Conservation (phyloP, 2,329 filamentous ascomycete genomes). For the Xylaria arbuscula region DNA sequence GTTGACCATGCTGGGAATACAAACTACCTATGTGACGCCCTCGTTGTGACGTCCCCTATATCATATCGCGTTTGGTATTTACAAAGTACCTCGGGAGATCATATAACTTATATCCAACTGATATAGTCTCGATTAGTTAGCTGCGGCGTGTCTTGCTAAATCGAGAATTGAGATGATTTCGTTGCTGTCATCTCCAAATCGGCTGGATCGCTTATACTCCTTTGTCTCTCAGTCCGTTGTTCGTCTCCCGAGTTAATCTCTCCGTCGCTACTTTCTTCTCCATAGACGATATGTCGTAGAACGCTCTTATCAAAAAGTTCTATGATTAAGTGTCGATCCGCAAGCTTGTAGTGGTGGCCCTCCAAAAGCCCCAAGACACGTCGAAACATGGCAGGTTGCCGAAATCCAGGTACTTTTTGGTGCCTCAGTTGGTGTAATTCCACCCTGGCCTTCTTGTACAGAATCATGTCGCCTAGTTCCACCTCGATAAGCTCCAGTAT, state of each 20-base stretch:
- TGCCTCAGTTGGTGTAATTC: slow-evolving; percentile 83
- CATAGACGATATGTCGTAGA: slow-evolving; percentile 83
- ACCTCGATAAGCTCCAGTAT: slow-evolving; percentile 82
- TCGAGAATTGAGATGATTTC: slow-evolving; percentile 39
- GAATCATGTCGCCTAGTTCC: slow-evolving; percentile 91
- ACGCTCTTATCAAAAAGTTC: slow-evolving; percentile 95
- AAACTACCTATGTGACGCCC: slow-evolving; percentile 24
- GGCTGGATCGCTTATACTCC: slow-evolving; percentile 59
- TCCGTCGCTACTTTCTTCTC: slow-evolving; percentile 62
- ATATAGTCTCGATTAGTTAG: slow-evolving; percentile 22
- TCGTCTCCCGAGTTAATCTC: slow-evolving; percentile 62
- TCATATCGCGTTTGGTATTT: slow-evolving; percentile 32
- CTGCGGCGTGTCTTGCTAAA: slow-evolving; percentile 33
- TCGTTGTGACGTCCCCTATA: slow-evolving; percentile 19
- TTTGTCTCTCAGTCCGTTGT: slow-evolving; percentile 66
- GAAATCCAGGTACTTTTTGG: slow-evolving; percentile 79
- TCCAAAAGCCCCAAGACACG: slow-evolving; percentile 88
- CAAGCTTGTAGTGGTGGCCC: slow-evolving; percentile 87
- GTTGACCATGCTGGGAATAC: slow-evolving; percentile 25
- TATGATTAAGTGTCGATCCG: slow-evolving; percentile 87
- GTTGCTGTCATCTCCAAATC: slow-evolving; percentile 44
- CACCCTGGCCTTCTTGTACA: slow-evolving; percentile 85
- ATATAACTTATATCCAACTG: slow-evolving; percentile 34
- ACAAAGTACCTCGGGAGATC: slow-evolving; percentile 24
- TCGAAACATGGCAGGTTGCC: slow-evolving; percentile 80